phyloP scores from a whole-genome alignment of 2,329 filamentous ascomycete species.

The Albifimbria verrucaria region DNA sequence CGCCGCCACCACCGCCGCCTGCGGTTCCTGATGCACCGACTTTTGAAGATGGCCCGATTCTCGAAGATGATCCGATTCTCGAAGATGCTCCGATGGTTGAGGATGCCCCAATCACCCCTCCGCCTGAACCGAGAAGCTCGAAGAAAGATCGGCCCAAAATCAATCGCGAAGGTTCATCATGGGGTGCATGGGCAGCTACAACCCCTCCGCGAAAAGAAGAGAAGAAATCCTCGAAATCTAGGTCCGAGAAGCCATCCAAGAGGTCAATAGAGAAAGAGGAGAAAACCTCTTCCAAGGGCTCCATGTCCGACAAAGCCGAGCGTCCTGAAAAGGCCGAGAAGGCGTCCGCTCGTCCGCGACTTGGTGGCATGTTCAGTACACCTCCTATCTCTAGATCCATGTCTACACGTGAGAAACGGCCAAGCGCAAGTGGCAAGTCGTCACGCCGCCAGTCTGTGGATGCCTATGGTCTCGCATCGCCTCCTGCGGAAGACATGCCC shows the following conservation, averaged over 20 bases:
- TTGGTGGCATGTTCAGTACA: slow-evolving; percentile 65
- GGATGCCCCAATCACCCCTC: slow-evolving; percentile 35
- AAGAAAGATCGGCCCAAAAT: slow-evolving; percentile 78
- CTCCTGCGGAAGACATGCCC: slow-evolving; percentile 65
- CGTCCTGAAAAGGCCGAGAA: slow-evolving; percentile 41
- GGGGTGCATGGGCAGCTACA: slow-evolving; percentile 70
- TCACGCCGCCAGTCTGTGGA: slow-evolving; percentile 70
- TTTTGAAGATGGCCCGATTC: no score
- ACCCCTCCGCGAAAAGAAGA: slow-evolving; percentile 36
- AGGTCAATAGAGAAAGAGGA: slow-evolving; percentile 59
- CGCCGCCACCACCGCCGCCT: slow-evolving; percentile 30
- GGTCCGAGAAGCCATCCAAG: slow-evolving; percentile 59
- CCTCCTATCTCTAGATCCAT: slow-evolving; percentile 66
- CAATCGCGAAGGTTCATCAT: slow-evolving; percentile 67
- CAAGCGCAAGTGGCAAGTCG: slow-evolving; percentile 51
- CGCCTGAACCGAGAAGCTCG: slow-evolving; percentile 54
- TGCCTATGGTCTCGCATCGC: slow-evolving; percentile 63
- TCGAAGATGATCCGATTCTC: no score
- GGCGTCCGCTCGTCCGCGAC: slow-evolving; percentile 51
- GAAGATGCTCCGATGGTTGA: slow-evolving; percentile 37
- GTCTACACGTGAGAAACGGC: slow-evolving; percentile 63
- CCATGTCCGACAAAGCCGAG: slow-evolving; percentile 68
- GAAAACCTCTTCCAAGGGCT: slow-evolving; percentile 63
- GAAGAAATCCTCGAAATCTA: slow-evolving; percentile 58
- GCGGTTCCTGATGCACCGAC: slow-evolving; percentile 44